These are phyloP conservation scores for Tulasnella sp. DNA, from an alignment of 768 basidiomycete species.

Conservation along the genomic window DNA sequence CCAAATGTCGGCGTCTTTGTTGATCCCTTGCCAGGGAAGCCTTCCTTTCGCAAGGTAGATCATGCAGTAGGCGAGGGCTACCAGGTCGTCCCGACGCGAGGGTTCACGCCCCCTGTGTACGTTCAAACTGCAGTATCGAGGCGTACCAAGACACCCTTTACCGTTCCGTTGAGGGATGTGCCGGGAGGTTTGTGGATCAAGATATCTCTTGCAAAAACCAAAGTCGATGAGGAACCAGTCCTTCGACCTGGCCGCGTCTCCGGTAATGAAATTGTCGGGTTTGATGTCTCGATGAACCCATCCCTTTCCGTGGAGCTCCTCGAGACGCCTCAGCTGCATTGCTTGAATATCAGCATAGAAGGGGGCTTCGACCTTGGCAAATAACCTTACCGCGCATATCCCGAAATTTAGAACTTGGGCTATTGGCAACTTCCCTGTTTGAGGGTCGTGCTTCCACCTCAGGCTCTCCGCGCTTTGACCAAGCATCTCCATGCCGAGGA, in stretches of 20 bases:
- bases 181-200: not conserved
- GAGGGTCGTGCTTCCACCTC: not conserved
- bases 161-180: constrained; percentile 20
- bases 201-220: constrained; percentile 17
- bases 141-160: constrained; percentile 15
- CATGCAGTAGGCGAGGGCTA: constrained; percentile 10
- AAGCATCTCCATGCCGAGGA: constrained; percentile 13
- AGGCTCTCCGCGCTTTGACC: not conserved
- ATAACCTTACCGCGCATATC: not conserved
- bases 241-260: constrained; percentile 37
- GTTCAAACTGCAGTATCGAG: constrained; percentile 15
- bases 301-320: constrained; percentile 11
- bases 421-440: not conserved
- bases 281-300: constrained; percentile 47
- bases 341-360: not conserved
- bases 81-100: constrained; percentile 23
- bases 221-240: constrained; percentile 16
- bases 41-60: constrained; percentile 21
- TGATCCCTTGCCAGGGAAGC: constrained; percentile 23
- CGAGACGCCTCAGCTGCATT: constrained; percentile 6
- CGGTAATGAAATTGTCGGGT: constrained; percentile 47
- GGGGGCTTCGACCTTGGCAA: not conserved
- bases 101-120: constrained; percentile 17
- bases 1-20: not conserved
- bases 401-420: not conserved